Conservation (phyloP, 2,329 filamentous ascomycete genomes). For the Leptographium lundbergii region DNA sequence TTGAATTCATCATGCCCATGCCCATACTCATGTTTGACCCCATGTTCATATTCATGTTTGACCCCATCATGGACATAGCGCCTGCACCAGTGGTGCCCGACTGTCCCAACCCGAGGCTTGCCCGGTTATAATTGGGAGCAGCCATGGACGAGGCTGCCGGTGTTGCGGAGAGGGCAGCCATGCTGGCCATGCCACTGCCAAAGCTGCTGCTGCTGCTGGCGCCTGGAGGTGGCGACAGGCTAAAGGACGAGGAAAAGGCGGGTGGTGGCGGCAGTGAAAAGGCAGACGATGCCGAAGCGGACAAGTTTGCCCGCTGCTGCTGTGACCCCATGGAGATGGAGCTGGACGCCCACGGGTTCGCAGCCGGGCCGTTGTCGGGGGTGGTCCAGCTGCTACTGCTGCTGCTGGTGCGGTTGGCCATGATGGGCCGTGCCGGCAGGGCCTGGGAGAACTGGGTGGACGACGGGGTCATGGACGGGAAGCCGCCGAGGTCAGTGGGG, state of each 20-base stretch:
- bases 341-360: slow-evolving; percentile 32
- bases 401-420: slow-evolving; percentile 1
- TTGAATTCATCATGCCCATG: slow-evolving; percentile 16
- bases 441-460: slow-evolving; percentile 53
- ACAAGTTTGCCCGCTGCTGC: slow-evolving; percentile 12
- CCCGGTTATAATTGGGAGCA: slow-evolving; percentile 3
- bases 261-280: background rate
- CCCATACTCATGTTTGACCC: slow-evolving; percentile 15
- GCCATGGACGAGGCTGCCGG: background rate
- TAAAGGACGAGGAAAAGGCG: slow-evolving; percentile 36
- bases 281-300: background rate
- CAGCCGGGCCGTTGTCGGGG: slow-evolving; percentile 21
- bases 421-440: slow-evolving; percentile 29
- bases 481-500: slow-evolving; percentile 39
- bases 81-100: background rate
- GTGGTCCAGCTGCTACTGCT: slow-evolving; percentile 31
- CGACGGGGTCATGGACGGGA: slow-evolving; percentile 43
- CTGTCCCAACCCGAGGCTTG: slow-evolving; percentile 5
- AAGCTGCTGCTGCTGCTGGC: slow-evolving; percentile 5
- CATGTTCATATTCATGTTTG: slow-evolving; percentile 15
- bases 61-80: slow-evolving; percentile 8
- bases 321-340: no score
- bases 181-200: slow-evolving; percentile 1
- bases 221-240: slow-evolving; percentile 33
- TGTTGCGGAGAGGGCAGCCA: background rate